Percentiles rank a stretch among this genome's conserved stretches.
phyloP scores from a whole-genome alignment of 2,329 filamentous ascomycete species.

The Neurospora sp. region DNA sequence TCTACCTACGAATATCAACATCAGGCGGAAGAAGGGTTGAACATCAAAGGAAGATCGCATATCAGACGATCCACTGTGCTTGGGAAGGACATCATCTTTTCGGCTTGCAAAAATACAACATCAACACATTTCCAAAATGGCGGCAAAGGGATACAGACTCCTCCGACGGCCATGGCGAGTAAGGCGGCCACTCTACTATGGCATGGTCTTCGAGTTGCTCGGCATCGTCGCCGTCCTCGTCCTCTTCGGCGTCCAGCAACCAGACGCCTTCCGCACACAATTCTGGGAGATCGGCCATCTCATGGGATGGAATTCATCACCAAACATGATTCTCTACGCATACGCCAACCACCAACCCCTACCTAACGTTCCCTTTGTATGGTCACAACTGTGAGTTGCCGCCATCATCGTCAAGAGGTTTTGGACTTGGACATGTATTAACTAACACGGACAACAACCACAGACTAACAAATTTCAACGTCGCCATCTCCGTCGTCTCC shows the following conservation, averaged over 20 bases:
- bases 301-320: slow-evolving; percentile 65
- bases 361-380: slow-evolving; percentile 56
- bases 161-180: slow-evolving; percentile 50
- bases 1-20: not conserved
- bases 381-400: slow-evolving; percentile 57
- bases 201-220: slow-evolving; percentile 57
- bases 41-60: not conserved
- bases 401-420: no score
- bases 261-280: slow-evolving; percentile 59
- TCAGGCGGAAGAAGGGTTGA: not conserved
- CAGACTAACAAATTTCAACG: slow-evolving; percentile 66
- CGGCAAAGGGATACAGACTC: slow-evolving; percentile 35
- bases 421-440: no score
- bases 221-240: slow-evolving; percentile 56
- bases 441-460: not conserved
- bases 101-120: not conserved
- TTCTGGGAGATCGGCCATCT: slow-evolving; percentile 65
- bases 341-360: slow-evolving; percentile 60
- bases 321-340: slow-evolving; percentile 58
- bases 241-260: slow-evolving; percentile 63
- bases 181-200: slow-evolving; percentile 47
- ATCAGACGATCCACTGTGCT: not conserved
- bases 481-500: slow-evolving; percentile 64
- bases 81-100: not conserved
- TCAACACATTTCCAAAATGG: slow-evolving; percentile 21